These are phyloP conservation scores for Yarrowia sp. DNA, from an alignment of 805 yeast species.

Conservation along the genomic window DNA sequence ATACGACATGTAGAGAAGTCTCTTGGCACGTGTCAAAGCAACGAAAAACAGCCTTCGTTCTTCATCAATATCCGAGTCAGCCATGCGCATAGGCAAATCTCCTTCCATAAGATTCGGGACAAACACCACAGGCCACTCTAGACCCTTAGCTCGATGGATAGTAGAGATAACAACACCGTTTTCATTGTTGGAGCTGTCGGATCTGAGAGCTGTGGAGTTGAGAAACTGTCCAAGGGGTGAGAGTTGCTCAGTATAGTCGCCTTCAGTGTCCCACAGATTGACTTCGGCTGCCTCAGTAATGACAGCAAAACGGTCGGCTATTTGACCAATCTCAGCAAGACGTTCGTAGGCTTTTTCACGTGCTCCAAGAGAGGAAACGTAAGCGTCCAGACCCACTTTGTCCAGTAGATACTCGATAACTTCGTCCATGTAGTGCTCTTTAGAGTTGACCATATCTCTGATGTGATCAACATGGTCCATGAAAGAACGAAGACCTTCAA, in stretches of 20 bases:
- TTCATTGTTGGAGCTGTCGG: slow-evolving; percentile 14
- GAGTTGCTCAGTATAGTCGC: background rate
- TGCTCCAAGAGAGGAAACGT: background rate
- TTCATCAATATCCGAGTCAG: slow-evolving; percentile 38
- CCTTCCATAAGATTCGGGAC: slow-evolving; percentile 28
- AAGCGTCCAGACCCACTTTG: background rate
- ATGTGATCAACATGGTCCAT: slow-evolving; percentile 1
- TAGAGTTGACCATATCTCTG: background rate
- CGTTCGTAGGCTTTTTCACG: background rate
- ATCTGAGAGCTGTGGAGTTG: slow-evolving; percentile 31
- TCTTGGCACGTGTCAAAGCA: slow-evolving; percentile 80
- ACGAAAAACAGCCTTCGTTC: slow-evolving; percentile 86
- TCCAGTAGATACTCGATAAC: slow-evolving; percentile 6
- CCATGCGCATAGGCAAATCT: slow-evolving; percentile 32
- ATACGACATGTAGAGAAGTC: slow-evolving; percentile 46
- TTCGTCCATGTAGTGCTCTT: slow-evolving; percentile 11
- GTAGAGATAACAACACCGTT: slow-evolving; percentile 62
- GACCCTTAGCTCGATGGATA: slow-evolving; percentile 88
- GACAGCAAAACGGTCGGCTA: slow-evolving; percentile 7
- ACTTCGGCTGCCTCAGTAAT: background rate
- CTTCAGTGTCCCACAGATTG: slow-evolving; percentile 11
- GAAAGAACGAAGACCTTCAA: slow-evolving; percentile 1
- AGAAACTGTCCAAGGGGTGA: slow-evolving; percentile 30
- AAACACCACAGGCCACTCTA: slow-evolving; percentile 93
- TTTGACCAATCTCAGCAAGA: background rate